Evolutionary conservation across 2,329 filamentous ascomycete species (phyloP).

Genomic region (Lecanicillium sp.): DNA sequence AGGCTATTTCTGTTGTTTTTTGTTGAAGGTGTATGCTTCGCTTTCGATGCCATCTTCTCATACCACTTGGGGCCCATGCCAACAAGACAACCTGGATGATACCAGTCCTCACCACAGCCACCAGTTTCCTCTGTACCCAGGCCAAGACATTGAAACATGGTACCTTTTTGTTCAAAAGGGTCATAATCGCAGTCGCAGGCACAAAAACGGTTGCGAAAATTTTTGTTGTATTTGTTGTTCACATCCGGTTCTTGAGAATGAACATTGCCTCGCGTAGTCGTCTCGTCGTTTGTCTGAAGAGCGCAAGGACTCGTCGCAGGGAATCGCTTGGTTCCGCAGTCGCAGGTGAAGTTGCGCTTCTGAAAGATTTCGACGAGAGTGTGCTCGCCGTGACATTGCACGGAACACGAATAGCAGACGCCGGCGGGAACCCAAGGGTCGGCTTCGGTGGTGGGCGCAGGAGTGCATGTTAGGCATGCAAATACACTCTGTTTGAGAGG

Average conservation of each 20-base stretch:
- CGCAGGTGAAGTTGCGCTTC: constrained; percentile 93
- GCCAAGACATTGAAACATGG: constrained; percentile 96
- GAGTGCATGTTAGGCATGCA: constrained; percentile 89
- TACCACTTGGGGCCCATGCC: constrained; percentile 71
- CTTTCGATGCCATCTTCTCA: constrained; percentile 41
- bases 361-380: constrained; percentile 90
- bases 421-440: constrained; percentile 58
- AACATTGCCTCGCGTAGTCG: constrained; percentile 70
- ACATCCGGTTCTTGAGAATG: constrained; percentile 66
- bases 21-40: constrained; percentile 10
- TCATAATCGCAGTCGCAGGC: constrained; percentile 85
- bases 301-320: constrained; percentile 65
- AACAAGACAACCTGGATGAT: constrained; percentile 87
- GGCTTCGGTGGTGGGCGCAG: constrained; percentile 57
- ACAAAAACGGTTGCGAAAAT: constrained; percentile 90
- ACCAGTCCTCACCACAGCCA: constrained; percentile 96
- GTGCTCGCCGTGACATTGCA: constrained; percentile 94
- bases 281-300: constrained; percentile 65
- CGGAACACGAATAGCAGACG: constrained; percentile 93
- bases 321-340: constrained; percentile 85
- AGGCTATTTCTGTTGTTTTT: constrained; percentile 26
- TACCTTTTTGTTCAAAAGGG: constrained; percentile 82
- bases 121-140: constrained; percentile 73
- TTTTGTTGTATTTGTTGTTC: constrained; percentile 89
- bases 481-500: constrained; percentile 83